These are phyloP conservation scores for Lanmaoa pseudosensibilis DNA, from an alignment of 768 basidiomycete genomes.

Conservation along the genomic window DNA sequence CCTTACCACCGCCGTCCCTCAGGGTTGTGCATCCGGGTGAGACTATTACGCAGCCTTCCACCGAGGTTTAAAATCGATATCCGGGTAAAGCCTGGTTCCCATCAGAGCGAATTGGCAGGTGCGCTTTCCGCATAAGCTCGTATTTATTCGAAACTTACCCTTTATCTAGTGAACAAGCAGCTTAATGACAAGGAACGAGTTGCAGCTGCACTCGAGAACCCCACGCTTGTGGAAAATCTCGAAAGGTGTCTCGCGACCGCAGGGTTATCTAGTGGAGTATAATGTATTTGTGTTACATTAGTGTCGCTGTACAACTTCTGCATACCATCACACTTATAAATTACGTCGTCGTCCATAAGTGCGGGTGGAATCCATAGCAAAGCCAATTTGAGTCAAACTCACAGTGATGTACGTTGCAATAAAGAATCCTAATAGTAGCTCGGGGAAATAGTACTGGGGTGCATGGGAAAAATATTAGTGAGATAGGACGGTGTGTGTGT, in stretches of 20 bases:
- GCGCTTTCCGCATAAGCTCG: conserved; percentile 23
- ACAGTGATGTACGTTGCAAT: background rate
- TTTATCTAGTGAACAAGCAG: conserved; percentile 85
- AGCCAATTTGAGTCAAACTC: too few species aligned
- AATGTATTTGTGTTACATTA: conserved; percentile 2
- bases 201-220: conserved; percentile 94
- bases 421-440: too few species aligned
- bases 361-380: background rate
- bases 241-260: conserved; percentile 68
- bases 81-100: conserved; percentile 87
- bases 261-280: conserved; percentile 1
- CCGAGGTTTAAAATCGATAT: conserved; percentile 95
- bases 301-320: background rate
- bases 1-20: background rate
- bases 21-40: conserved; percentile 93
- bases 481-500: background rate
- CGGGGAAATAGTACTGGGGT: too few species aligned
- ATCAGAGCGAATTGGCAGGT: conserved; percentile 93
- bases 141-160: background rate
- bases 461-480: background rate
- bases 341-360: background rate
- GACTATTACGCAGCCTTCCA: conserved; percentile 86
- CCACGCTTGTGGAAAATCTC: conserved; percentile 78
- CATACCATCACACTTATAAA: background rate
- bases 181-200: conserved; percentile 99